Base-by-base conservation (phyloP, 2,329 filamentous ascomycete species). In the Drechslerella stenobrocha region DNA sequence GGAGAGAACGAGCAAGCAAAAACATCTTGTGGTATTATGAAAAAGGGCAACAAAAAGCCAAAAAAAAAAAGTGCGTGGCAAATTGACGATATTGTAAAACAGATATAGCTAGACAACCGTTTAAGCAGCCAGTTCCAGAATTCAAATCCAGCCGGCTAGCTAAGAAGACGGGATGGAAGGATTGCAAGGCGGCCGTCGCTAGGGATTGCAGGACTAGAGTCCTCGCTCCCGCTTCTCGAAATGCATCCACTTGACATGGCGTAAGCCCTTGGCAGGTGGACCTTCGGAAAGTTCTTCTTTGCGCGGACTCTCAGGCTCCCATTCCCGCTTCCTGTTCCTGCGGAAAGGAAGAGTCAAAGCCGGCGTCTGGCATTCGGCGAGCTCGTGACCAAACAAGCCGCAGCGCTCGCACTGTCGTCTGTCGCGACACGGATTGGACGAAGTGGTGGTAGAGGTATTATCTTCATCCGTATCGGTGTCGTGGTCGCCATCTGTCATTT, bases 231-330 rank as follows among this genome's bases (percentile, higher is more conserved):
- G 37, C 23, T 50, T 63, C n/a, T 48, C 52, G 50, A 63, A 63
- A 30, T 63, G 52, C 64, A 69, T 61, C 64, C 64, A 69, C 30
- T 69, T 69, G 52, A 69, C 64, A 32, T 69, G 64, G 20, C 64
- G 52, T 22, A 69, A 28, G n/a, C 64, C 64, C 47, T 69, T 69
- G 5, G 52, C 51, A 34, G 64, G 64, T 46, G 64, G 64, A 5
- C 57, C 64, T 45, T 69, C 57, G 7, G 37, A n/a, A 44, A 46
- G 40, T 20, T 46, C 58, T 44, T 69, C 64, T 32, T 58, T 52
- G 24, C 24, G 47, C 11, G 63, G 63, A 42, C 55, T 67, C 18
- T 55, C 63, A 2, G 63, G 63, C 46, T 69, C 57, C 57, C 57
- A 63, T 18, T 69, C 64, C 26, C 64, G 23, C 64, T 69, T 69